A percentile compares a stretch with the other conserved stretches of the same genome.
phyloP scores from a whole-genome alignment of 805 yeast species.

The Teunomyces cretensis region DNA sequence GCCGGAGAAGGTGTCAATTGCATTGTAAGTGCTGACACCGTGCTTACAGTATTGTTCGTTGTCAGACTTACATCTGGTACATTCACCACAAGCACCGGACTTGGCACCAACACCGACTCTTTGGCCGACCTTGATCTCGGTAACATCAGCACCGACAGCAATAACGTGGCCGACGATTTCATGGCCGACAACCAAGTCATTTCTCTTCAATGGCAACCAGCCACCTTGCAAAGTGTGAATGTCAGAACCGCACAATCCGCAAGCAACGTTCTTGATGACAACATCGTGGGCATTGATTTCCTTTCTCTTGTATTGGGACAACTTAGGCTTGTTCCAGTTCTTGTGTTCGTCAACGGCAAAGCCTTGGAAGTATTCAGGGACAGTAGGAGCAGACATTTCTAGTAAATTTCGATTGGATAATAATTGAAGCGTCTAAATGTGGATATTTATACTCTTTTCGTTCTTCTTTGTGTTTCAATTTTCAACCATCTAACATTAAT shows the following conservation, averaged over 20 bases:
- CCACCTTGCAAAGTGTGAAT: constrained; percentile 51
- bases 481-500: too few relatives aligned
- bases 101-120: constrained; percentile 83
- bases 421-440: too few relatives aligned
- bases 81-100: constrained; percentile 51
- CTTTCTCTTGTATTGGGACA: constrained; percentile 51
- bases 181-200: constrained; percentile 45
- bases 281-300: constrained; percentile 18
- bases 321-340: constrained; percentile 58
- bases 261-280: constrained; percentile 15
- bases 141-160: constrained; percentile 58
- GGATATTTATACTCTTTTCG: too few relatives aligned
- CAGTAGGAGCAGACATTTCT: background rate
- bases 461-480: too few relatives aligned
- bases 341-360: constrained; percentile 51
- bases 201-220: constrained; percentile 45
- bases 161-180: constrained; percentile 44
- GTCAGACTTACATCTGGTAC: constrained; percentile 19
- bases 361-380: constrained; percentile 57
- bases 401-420: background rate
- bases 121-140: constrained; percentile 59
- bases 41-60: constrained; percentile 39
- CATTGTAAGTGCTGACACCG: constrained; percentile 22
- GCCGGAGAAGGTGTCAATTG: constrained; percentile 16
- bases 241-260: constrained; percentile 62